Evolutionary conservation across 257 asterid genomes (phyloP).

Genomic region (Nicotiana attenuata): DNA sequence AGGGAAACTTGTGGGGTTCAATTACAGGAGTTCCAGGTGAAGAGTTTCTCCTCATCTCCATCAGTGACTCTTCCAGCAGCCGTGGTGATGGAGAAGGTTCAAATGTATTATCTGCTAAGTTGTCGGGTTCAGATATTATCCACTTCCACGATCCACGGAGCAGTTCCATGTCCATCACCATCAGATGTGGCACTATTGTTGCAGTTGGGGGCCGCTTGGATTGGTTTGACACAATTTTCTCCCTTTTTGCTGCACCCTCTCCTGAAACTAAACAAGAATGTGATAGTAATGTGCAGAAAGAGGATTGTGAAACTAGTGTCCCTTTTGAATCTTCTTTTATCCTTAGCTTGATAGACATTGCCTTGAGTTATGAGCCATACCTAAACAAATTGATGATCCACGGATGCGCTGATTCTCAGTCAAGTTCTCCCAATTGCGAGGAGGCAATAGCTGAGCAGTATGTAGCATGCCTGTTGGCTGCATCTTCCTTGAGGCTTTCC

Average conservation of each 20-base stretch:
- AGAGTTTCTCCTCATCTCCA: conserved; percentile 80
- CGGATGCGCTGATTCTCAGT: conserved; percentile 25
- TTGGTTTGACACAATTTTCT: conserved; percentile 66
- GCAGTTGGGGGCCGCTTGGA: conserved; percentile 93
- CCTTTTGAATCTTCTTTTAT: conserved; percentile 60
- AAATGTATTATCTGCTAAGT: conserved; percentile 61
- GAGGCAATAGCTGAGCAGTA: conserved; percentile 35
- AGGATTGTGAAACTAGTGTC: conserved; percentile 16
- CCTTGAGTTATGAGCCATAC: conserved; percentile 83
- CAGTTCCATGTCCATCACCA: conserved; percentile 48
- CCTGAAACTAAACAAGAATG: conserved; percentile 41
- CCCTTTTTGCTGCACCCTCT: conserved; percentile 59
- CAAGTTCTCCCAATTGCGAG: conserved; percentile 21
- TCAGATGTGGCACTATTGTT: conserved; percentile 72
- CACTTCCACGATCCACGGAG: conserved; percentile 63
- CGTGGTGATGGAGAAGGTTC: conserved; percentile 98
- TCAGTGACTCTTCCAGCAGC: conserved; percentile 63
- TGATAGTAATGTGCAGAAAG: conserved; percentile 34
- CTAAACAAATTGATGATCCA: conserved; percentile 17
- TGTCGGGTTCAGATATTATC: conserved; percentile 67
- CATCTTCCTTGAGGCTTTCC: conserved; percentile 74
- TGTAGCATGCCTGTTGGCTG: conserved; percentile 79
- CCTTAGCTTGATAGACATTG: conserved; percentile 79
- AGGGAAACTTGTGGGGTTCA: conserved; percentile 85
- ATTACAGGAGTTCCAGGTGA: conserved; percentile 43